Evolutionary conservation across 352 stramenopile species (phyloP).

Genomic region (Globisporangium solare): DNA sequence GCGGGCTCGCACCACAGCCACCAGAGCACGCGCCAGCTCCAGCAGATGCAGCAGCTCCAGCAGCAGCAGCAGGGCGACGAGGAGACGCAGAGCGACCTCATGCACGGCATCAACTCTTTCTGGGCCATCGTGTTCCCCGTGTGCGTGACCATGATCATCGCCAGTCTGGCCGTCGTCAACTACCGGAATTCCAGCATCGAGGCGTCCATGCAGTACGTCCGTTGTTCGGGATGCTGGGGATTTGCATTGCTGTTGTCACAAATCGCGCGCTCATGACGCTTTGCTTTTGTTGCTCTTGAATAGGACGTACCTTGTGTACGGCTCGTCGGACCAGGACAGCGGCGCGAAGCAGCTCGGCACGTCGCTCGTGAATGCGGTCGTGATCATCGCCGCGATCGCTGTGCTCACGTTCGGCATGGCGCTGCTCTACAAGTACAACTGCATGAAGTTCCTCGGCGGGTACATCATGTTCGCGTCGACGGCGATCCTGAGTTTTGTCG

Average conservation of each 20-base stretch:
- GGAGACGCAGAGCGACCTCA: slow-evolving; percentile 60
- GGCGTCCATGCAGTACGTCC: slow-evolving; percentile 68
- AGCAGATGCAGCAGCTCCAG: slow-evolving; percentile 15
- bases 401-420: slow-evolving; percentile 87
- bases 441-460: slow-evolving; percentile 71
- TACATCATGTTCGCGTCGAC: slow-evolving; percentile 90
- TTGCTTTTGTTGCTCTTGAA: slow-evolving; percentile 3
- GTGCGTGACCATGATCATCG: slow-evolving; percentile 77
- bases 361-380: slow-evolving; percentile 83
- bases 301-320: slow-evolving; percentile 79
- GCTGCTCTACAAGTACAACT: slow-evolving; percentile 89
- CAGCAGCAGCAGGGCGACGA: slow-evolving; percentile 15
- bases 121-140: slow-evolving; percentile 82
- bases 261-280: neutral
- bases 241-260: neutral
- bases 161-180: slow-evolving; percentile 81
- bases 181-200: slow-evolving; percentile 74
- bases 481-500: slow-evolving; percentile 84
- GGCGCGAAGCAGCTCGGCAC: slow-evolving; percentile 41
- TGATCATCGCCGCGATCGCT: slow-evolving; percentile 86
- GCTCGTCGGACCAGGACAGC: slow-evolving; percentile 39
- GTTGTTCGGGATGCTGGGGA: neutral
- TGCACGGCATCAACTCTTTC: slow-evolving; percentile 87
- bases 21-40: slow-evolving; percentile 8
- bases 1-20: slow-evolving; percentile 11